Conservation (phyloP, 768 basidiomycete genomes). For the Symmetrospora coprosmae region DNA sequence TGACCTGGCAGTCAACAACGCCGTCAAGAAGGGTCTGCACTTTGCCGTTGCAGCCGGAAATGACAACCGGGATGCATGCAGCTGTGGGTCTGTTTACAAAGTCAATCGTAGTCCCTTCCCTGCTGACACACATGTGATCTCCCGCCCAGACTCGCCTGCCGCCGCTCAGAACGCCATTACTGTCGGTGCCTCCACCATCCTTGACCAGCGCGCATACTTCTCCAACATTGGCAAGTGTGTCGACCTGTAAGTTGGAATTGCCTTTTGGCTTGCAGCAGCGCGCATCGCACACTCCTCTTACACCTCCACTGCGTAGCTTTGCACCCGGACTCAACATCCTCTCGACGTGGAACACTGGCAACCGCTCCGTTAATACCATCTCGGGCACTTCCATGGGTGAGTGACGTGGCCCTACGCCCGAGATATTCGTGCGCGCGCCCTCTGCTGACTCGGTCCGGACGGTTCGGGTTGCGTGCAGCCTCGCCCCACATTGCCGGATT, state of each 20-base stretch:
- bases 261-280: constrained; percentile 59
- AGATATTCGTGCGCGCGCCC: too few relatives aligned
- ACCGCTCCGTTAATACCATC: constrained; percentile 53
- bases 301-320: too few relatives aligned
- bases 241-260: too few relatives aligned
- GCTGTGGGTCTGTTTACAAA: not conserved
- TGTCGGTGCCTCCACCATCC: constrained; percentile 59
- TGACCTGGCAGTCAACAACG: constrained; percentile 68
- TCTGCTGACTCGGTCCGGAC: not conserved
- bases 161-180: constrained; percentile 77
- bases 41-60: constrained; percentile 90
- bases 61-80: constrained; percentile 32
- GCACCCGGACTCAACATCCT: constrained; percentile 60
- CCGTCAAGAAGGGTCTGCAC: constrained; percentile 72
- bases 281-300: too few relatives aligned
- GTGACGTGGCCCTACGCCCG: not conserved
- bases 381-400: constrained; percentile 55
- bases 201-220: constrained; percentile 41
- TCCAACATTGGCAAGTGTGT: constrained; percentile 85
- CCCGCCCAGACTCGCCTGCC: constrained; percentile 86
- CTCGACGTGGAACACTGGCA: constrained; percentile 60
- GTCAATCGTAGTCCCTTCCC: too few relatives aligned
- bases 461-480: constrained; percentile 48
- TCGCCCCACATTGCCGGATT: constrained; percentile 76
- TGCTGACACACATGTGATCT: constrained; percentile 60